Conservation (phyloP, 768 basidiomycete species). For the Tricholoma furcatifolium region DNA sequence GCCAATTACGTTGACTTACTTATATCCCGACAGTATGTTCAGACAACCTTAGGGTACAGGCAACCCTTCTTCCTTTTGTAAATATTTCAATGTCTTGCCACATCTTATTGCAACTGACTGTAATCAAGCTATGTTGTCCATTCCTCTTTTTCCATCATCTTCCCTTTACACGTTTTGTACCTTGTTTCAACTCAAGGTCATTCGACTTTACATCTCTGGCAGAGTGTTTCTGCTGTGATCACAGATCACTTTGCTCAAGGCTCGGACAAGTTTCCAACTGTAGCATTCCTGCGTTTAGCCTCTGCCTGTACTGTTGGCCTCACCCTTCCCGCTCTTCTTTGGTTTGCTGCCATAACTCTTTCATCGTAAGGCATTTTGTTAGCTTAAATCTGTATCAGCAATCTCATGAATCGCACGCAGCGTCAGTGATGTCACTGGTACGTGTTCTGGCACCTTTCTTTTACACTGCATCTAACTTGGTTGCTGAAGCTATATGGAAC, state of each 20-base stretch:
- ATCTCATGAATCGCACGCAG: conserved; percentile 34
- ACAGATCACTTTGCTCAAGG: conserved; percentile 40
- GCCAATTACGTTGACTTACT: neutral
- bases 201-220: conserved; percentile 47
- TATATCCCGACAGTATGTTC: conserved; percentile 62
- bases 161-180: conserved; percentile 78
- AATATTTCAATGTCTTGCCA: conserved; percentile 20
- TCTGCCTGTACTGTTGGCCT: conserved; percentile 53
- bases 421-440: conserved; percentile 77
- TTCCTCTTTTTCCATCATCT: conserved; percentile 71
- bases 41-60: conserved; percentile 70
- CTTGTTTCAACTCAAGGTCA: conserved; percentile 51
- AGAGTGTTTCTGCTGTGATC: conserved; percentile 51
- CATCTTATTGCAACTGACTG: neutral
- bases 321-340: conserved; percentile 64
- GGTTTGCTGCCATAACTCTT: conserved; percentile 72
- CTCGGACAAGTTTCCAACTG: conserved; percentile 35
- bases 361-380: conserved; percentile 58
- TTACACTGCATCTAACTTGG: conserved; percentile 8
- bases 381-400: conserved; percentile 7
- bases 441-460: conserved; percentile 17
- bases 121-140: conserved; percentile 78
- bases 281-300: conserved; percentile 36
- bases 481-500: conserved; percentile 72
- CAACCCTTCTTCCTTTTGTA: conserved; percentile 92